Evolutionary conservation across 1,139 yeast genomes (phyloP).

Genomic region (Meyerozyma carpophila): DNA sequence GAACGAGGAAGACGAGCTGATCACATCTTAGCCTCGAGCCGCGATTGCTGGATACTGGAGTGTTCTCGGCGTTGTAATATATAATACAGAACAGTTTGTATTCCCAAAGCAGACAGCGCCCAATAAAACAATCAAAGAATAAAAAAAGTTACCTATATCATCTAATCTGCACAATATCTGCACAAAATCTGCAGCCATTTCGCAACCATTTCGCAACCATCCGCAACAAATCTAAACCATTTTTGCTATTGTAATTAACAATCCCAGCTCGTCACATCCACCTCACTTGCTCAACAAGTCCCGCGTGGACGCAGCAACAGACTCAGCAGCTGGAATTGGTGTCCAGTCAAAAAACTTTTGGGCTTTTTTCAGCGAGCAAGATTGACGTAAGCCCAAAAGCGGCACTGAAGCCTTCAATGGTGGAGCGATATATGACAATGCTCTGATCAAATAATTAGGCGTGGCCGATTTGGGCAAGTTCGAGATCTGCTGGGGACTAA

Average conservation of each 20-base stretch:
- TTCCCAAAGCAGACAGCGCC: no score
- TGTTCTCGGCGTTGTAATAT: no score
- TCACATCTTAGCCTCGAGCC: constrained; percentile 35
- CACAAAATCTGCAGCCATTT: no score
- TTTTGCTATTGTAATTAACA: no score
- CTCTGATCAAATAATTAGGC: background rate
- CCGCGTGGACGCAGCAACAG: background rate
- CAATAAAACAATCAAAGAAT: background rate
- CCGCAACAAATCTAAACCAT: no score
- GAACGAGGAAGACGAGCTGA: constrained; percentile 33
- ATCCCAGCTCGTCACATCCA: background rate
- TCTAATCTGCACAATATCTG: no score
- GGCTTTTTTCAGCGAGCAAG: constrained; percentile 3
- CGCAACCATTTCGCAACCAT: no score
- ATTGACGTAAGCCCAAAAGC: background rate
- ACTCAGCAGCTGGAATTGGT: constrained; percentile 4
- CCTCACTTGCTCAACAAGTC: background rate
- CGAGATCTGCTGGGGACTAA: background rate
- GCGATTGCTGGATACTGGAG: constrained; percentile 25
- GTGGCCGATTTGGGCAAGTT: background rate
- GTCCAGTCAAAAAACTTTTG: constrained; percentile 6
- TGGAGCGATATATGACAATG: background rate
- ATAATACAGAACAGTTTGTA: no score
- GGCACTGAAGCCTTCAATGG: background rate
- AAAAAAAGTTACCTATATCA: no score